These are phyloP conservation scores for Naganishia sp. DNA, from an alignment of 1,284 basidiomycete genomes.

Conservation along the genomic window DNA sequence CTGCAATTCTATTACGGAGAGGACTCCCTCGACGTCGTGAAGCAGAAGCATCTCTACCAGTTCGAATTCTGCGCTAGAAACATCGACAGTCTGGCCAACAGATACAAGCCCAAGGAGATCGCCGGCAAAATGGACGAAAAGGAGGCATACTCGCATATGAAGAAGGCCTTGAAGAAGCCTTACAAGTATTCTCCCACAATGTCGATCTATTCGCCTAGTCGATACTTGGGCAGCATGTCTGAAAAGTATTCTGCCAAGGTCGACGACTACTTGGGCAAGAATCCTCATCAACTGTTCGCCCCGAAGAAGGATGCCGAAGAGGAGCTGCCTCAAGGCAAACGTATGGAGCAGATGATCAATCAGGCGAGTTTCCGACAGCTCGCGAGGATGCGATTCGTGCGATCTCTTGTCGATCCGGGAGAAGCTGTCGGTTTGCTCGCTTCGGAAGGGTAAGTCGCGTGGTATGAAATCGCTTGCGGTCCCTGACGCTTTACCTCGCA, in stretches of 20 bases:
- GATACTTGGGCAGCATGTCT: conserved; percentile 85
- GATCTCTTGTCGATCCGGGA: conserved; percentile 91
- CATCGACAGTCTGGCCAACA: conserved; percentile 73
- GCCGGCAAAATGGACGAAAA: conserved; percentile 65
- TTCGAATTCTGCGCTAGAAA: conserved; percentile 95
- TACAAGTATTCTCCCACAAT: conserved; percentile 72
- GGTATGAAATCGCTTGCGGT: conserved; percentile 13
- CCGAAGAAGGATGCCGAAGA: conserved; percentile 58
- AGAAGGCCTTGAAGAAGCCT: conserved; percentile 79
- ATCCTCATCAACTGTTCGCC: conserved; percentile 73
- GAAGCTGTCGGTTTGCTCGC: conserved; percentile 96
- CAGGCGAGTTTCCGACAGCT: conserved; percentile 70
- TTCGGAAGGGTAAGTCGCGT: conserved; percentile 80
- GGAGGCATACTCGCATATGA: conserved; percentile 77
- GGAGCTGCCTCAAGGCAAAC: conserved; percentile 49
- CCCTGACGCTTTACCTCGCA: conserved; percentile 48
- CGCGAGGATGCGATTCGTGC: conserved; percentile 89
- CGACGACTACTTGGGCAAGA: conserved; percentile 75
- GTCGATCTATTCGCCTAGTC: conserved; percentile 74
- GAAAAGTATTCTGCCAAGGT: conserved; percentile 86
- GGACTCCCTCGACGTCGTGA: conserved; percentile 94
- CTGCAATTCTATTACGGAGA: conserved; percentile 98
- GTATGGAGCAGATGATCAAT: conserved; percentile 59
- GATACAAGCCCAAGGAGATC: conserved; percentile 69
- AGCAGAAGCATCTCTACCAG: conserved; percentile 83